phyloP scores from a whole-genome alignment of 768 basidiomycete genomes.

The Mycena polygramma region DNA sequence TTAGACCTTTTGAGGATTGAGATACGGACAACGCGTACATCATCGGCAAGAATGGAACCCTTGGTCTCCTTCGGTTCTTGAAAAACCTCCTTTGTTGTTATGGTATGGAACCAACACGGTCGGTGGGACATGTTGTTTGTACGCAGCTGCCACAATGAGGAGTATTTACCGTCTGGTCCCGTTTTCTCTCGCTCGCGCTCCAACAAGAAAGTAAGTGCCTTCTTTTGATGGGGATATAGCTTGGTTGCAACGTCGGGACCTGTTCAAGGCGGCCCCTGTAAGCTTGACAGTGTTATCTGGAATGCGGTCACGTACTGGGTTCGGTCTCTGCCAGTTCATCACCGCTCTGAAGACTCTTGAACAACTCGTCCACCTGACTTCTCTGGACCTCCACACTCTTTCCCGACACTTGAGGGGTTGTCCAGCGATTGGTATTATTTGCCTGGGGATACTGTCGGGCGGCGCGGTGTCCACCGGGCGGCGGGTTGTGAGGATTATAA shows the following conservation, averaged over 20 bases:
- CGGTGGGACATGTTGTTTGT: constrained; percentile 60
- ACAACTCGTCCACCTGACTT: constrained; percentile 94
- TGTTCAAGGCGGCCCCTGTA: constrained; percentile 44
- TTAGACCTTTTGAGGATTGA: constrained; percentile 28
- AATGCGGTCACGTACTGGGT: constrained; percentile 68
- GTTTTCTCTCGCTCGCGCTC: constrained; percentile 84
- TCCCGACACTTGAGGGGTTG: constrained; percentile 65
- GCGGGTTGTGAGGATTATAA: constrained; percentile 91
- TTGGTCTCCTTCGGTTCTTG: constrained; percentile 80
- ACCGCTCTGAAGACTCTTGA: constrained; percentile 88
- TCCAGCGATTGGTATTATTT: constrained; percentile 65
- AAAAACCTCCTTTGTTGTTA: constrained; percentile 83
- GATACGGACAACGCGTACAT: constrained; percentile 68
- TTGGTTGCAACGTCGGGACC: constrained; percentile 82
- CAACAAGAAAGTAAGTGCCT: constrained; percentile 94
- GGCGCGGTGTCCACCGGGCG: constrained; percentile 69
- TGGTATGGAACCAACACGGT: constrained; percentile 80
- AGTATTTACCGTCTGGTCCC: constrained; percentile 69
- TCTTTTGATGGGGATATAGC: constrained; percentile 98
- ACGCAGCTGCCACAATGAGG: constrained; percentile 79
- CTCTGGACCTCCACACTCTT: constrained; percentile 94
- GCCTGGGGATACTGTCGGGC: constrained; percentile 38
- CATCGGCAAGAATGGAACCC: constrained; percentile 95
- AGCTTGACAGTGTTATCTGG: constrained; percentile 28
- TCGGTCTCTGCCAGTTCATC: constrained; percentile 90